These are phyloP conservation scores for Phytophthora europaea DNA, from an alignment of 352 stramenopile genomes.

Conservation along the genomic window DNA sequence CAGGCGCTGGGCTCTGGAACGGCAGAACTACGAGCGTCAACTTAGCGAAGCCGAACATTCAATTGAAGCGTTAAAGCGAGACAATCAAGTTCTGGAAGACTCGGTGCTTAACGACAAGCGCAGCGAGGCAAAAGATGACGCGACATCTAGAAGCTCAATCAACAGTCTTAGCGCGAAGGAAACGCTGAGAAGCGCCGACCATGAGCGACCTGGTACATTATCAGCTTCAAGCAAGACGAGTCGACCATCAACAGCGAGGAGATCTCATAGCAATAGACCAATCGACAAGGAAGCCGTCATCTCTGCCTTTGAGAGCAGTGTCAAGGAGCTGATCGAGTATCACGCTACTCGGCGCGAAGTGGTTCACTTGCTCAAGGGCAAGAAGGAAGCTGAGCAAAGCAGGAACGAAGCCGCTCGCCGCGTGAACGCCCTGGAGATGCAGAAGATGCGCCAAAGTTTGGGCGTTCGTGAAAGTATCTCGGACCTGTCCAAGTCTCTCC, in stretches of 20 bases:
- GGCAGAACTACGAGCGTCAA: slow-evolving; percentile 74
- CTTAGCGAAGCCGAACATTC: slow-evolving; percentile 70
- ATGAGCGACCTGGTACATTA: slow-evolving; percentile 1
- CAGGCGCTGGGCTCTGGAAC: slow-evolving; percentile 74
- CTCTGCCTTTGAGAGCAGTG: slow-evolving; percentile 59
- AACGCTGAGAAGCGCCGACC: slow-evolving; percentile 13
- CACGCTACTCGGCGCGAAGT: slow-evolving; percentile 67
- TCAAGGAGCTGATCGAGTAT: slow-evolving; percentile 69
- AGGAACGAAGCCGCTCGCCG: slow-evolving; percentile 65
- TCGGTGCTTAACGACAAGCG: slow-evolving; percentile 55
- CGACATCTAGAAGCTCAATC: background rate
- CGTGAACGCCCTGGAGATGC: slow-evolving; percentile 83
- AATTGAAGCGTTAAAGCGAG: slow-evolving; percentile 64
- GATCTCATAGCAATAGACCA: slow-evolving; percentile 2
- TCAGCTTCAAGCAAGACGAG: slow-evolving; percentile 18
- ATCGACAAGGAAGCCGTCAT: slow-evolving; percentile 26
- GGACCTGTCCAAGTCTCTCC: slow-evolving; percentile 71
- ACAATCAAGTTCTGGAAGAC: slow-evolving; percentile 71
- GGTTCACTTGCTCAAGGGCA: slow-evolving; percentile 70
- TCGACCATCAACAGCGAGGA: slow-evolving; percentile 20
- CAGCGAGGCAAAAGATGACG: slow-evolving; percentile 23
- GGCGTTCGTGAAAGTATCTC: slow-evolving; percentile 81
- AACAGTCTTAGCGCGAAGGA: slow-evolving; percentile 12
- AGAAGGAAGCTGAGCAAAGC: slow-evolving; percentile 66
- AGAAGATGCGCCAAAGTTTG: slow-evolving; percentile 81